These are phyloP conservation scores for Silybum marianum DNA, from an alignment of 129 eudicot genomes.

Conservation along the genomic window DNA sequence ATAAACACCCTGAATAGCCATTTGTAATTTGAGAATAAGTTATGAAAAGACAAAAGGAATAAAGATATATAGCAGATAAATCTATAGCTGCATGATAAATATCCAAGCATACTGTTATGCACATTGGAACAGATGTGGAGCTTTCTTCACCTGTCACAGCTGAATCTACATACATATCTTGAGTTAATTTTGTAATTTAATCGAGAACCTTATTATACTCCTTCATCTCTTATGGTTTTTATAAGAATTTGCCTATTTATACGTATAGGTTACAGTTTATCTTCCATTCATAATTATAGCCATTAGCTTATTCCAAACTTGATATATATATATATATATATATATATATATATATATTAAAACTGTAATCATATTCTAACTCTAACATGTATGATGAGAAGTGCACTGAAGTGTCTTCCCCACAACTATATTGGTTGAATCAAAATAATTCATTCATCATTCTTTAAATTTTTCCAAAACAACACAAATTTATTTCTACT, in stretches of 20 bases:
- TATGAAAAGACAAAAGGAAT: not conserved
- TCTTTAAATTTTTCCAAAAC: not conserved
- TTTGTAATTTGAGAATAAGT: not conserved
- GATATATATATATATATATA: not conserved
- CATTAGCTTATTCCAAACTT: not conserved
- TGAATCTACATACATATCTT: not conserved
- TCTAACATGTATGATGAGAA: not conserved
- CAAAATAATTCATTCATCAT: not conserved
- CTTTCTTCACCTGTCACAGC: too few relatives aligned
- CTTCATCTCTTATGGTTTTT: not conserved
- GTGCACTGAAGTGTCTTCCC: not conserved
- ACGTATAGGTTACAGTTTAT: not conserved
- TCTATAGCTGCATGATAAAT: too few relatives aligned
- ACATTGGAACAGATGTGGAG: too few relatives aligned
- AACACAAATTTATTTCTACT: not conserved
- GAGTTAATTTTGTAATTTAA: too few relatives aligned
- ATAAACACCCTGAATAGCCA: constrained; percentile 35
- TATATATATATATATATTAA: too few relatives aligned
- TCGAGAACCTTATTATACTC: not conserved
- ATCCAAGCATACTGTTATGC: too few relatives aligned
- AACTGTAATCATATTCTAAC: not conserved
- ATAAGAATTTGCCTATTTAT: not conserved
- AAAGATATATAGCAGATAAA: not conserved
- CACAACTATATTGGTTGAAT: not conserved
- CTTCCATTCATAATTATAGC: not conserved